phyloP scores from a whole-genome alignment of 2,329 filamentous ascomycete species.

The Dactylonectria macrodidyma region DNA sequence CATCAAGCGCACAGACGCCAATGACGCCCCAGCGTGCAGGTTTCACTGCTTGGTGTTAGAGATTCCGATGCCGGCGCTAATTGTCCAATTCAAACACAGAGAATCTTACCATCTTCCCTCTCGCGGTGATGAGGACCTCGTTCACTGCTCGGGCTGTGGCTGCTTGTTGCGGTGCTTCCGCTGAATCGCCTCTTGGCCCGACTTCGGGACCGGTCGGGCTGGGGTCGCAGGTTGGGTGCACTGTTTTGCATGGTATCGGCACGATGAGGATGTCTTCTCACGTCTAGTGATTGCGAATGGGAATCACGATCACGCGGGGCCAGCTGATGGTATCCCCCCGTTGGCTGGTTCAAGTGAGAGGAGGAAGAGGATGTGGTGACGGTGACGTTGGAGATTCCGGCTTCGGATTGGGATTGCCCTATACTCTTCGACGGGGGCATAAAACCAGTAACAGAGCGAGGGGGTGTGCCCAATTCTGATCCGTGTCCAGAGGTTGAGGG shows the following conservation, averaged over 20 bases:
- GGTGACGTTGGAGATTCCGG: slow-evolving; percentile 66
- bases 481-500: slow-evolving; percentile 68
- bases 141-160: slow-evolving; percentile 84
- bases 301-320: slow-evolving; percentile 61
- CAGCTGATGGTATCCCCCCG: slow-evolving; percentile 62
- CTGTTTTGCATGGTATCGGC: slow-evolving; percentile 52
- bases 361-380: slow-evolving; percentile 66
- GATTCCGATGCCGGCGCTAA: not conserved
- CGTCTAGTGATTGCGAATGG: slow-evolving; percentile 58
- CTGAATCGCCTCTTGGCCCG: slow-evolving; percentile 83
- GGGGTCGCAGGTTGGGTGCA: slow-evolving; percentile 57
- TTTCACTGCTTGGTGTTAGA: slow-evolving; percentile 61
- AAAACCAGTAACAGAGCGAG: slow-evolving; percentile 61
- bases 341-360: slow-evolving; percentile 58
- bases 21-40: slow-evolving; percentile 78
- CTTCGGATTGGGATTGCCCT: slow-evolving; percentile 63
- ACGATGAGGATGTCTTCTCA: slow-evolving; percentile 61
- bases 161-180: slow-evolving; percentile 85
- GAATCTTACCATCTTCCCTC: slow-evolving; percentile 66
- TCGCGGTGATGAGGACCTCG: slow-evolving; percentile 68
- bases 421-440: slow-evolving; percentile 62
- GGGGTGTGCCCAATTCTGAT: slow-evolving; percentile 62
- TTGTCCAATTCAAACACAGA: not conserved
- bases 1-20: slow-evolving; percentile 94
- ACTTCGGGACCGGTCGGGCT: slow-evolving; percentile 75